These are phyloP conservation scores for Periconia digitata DNA, from an alignment of 2,329 filamentous ascomycete genomes.

Conservation along the genomic window DNA sequence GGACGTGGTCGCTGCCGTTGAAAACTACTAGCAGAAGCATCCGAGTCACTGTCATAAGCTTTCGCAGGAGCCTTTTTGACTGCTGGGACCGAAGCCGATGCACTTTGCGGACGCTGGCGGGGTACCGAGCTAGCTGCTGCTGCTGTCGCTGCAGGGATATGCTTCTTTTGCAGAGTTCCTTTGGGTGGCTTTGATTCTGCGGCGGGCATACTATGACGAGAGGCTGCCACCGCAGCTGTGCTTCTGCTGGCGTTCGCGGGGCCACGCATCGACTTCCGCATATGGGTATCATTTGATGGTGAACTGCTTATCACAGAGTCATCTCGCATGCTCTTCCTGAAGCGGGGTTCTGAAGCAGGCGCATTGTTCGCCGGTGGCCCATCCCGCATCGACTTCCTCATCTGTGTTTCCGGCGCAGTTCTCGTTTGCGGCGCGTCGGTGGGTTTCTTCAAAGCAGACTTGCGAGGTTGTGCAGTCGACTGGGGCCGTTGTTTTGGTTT, in stretches of 20 bases:
- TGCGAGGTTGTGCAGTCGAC: constrained; percentile 35
- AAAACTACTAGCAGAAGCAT: constrained; percentile 71
- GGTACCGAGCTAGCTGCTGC: constrained; percentile 5
- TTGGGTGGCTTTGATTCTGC: constrained; percentile 28
- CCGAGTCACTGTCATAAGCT: constrained; percentile 45
- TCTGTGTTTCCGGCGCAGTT: constrained; percentile 27
- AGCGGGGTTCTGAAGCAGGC: constrained; percentile 22
- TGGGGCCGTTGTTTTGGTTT: constrained; percentile 1
- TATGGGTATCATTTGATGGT: constrained; percentile 21
- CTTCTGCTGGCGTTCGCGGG: constrained; percentile 30
- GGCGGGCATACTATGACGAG: constrained; percentile 33
- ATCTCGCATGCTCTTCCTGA: constrained; percentile 41
- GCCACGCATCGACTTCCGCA: constrained; percentile 54
- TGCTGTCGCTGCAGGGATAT: constrained; percentile 35
- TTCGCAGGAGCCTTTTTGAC: constrained; percentile 24
- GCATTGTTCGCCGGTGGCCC: constrained; percentile 8
- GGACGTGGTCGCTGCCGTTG: constrained; percentile 57
- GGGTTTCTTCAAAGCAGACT: constrained; percentile 46
- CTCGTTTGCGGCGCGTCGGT: constrained; percentile 27
- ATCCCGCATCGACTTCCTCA: constrained; percentile 42
- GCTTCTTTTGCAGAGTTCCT: constrained; percentile 43
- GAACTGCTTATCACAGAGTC: constrained; percentile 3
- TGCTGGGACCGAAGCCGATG: constrained; percentile 16
- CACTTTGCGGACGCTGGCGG: constrained; percentile 31
- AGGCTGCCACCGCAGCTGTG: constrained; percentile 34